Percentiles rank a stretch among this genome's conserved stretches.
Evolutionary conservation across 2,329 filamentous ascomycete genomes (phyloP).

Genomic region (Alternaria alternata): DNA sequence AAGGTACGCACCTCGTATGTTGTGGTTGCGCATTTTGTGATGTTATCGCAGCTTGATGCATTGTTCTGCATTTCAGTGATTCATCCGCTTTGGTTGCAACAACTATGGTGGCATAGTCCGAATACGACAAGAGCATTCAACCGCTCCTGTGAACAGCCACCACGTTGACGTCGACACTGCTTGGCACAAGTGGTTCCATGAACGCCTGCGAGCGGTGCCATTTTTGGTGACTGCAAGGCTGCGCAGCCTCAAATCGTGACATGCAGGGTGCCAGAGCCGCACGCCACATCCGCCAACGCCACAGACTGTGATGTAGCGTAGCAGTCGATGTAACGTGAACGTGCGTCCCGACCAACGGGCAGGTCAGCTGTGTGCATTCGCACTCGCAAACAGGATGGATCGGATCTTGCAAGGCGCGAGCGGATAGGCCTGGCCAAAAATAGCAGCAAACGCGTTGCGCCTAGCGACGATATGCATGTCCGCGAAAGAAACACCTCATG

Average conservation of each 20-base stretch:
- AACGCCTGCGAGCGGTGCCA: slow-evolving; percentile 6
- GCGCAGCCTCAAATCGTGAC: not conserved
- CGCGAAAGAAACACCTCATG: slow-evolving; percentile 1
- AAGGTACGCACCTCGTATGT: not conserved
- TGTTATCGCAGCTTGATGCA: not conserved
- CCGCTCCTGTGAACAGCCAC: not conserved
- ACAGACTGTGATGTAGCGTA: not conserved
- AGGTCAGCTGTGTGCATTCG: not conserved
- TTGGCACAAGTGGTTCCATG: not conserved
- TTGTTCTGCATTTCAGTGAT: not conserved
- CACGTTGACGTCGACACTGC: not conserved
- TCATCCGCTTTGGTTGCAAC: not conserved
- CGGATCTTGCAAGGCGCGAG: not conserved
- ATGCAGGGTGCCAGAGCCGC: slow-evolving; percentile 17
- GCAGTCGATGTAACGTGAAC: not conserved
- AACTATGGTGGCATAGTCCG: not conserved
- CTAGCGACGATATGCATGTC: slow-evolving; percentile 1
- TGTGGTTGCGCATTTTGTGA: not conserved
- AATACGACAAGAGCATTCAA: not conserved
- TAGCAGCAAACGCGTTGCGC: slow-evolving; percentile 1
- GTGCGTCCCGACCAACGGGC: not conserved
- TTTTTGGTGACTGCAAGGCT: slow-evolving; percentile 23
- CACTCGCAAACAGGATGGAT: not conserved
- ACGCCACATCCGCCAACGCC: slow-evolving; percentile 24
- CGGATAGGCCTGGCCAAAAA: not conserved